Percentiles rank a stretch among this genome's conserved stretches.
Conservation (phyloP, 108 stramenopile species). For the Skeletonema menzelii region DNA sequence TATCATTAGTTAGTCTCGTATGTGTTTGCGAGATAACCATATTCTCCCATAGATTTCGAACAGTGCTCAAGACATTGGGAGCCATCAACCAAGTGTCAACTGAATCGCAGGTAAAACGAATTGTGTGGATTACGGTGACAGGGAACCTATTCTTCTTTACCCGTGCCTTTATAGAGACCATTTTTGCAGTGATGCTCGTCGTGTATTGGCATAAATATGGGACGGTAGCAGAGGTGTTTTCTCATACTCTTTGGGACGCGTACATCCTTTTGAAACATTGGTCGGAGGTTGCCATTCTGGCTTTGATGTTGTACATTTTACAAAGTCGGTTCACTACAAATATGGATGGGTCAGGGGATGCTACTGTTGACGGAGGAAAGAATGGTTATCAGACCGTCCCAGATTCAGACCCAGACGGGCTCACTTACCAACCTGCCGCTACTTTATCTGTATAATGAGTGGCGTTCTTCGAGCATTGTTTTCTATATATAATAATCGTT, state of each 20-base stretch:
- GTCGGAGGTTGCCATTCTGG: conserved; percentile 86
- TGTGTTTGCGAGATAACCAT: conserved; percentile 93
- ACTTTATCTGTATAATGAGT: not conserved
- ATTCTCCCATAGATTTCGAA: conserved; percentile 92
- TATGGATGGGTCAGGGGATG: conserved; percentile 12
- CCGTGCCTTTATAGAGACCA: conserved; percentile 83
- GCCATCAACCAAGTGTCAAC: conserved; percentile 96
- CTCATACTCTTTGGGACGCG: conserved; percentile 83
- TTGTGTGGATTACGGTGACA: conserved; percentile 94
- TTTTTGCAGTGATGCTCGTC: conserved; percentile 70
- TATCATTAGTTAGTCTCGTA: conserved; percentile 83
- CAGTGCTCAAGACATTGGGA: conserved; percentile 91
- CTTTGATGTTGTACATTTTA: conserved; percentile 91
- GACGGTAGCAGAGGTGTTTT: conserved; percentile 77
- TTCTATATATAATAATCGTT: not conserved
- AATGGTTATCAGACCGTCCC: conserved; percentile 30
- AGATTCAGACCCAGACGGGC: conserved; percentile 14
- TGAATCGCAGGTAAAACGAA: conserved; percentile 92
- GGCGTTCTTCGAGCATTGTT: not conserved
- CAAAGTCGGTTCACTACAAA: conserved; percentile 75
- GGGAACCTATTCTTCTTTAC: conserved; percentile 95
- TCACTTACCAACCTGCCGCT: not conserved
- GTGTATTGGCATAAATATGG: conserved; percentile 79
- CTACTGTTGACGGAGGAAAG: conserved; percentile 12
- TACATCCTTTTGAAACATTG: conserved; percentile 88